Evolutionary conservation across 352 stramenopile species (phyloP).

Genomic region (Phytophthora sp.): DNA sequence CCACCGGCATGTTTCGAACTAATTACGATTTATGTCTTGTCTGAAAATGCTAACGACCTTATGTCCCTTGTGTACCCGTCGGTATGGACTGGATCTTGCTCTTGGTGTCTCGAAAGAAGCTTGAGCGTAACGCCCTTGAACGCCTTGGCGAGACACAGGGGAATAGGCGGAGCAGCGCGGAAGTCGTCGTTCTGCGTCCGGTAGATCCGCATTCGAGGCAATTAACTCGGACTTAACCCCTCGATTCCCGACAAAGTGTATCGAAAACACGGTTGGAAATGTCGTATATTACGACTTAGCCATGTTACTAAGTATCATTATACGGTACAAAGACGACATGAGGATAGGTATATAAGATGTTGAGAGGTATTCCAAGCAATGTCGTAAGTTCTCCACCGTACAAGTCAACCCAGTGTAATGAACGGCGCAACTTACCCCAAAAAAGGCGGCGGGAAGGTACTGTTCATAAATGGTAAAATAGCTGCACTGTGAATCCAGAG

Average conservation of each 20-base stretch:
- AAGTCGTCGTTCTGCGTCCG: too few relatives aligned
- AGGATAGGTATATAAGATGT: slow-evolving; percentile 10
- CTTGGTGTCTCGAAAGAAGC: too few relatives aligned
- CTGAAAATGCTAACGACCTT: too few relatives aligned
- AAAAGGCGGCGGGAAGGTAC: background rate
- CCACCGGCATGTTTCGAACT: too few relatives aligned
- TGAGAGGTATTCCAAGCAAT: slow-evolving; percentile 3
- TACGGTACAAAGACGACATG: background rate
- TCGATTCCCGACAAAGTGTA: background rate
- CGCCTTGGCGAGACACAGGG: too few relatives aligned
- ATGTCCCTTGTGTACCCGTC: too few relatives aligned
- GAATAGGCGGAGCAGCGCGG: too few relatives aligned
- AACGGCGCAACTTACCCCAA: slow-evolving; percentile 12
- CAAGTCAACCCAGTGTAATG: too few relatives aligned
- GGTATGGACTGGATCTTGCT: too few relatives aligned
- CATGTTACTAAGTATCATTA: background rate
- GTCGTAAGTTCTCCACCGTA: slow-evolving; percentile 9
- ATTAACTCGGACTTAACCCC: slow-evolving; percentile 16
- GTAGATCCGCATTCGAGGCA: too few relatives aligned
- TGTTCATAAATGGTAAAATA: background rate
- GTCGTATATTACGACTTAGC: slow-evolving; percentile 12
- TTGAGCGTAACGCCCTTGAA: too few relatives aligned
- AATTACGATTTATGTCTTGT: too few relatives aligned
- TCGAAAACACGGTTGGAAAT: background rate
- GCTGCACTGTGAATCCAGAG: background rate